phyloP scores from a whole-genome alignment of 2,329 filamentous ascomycete species.

The Fusarium xyrophilum region DNA sequence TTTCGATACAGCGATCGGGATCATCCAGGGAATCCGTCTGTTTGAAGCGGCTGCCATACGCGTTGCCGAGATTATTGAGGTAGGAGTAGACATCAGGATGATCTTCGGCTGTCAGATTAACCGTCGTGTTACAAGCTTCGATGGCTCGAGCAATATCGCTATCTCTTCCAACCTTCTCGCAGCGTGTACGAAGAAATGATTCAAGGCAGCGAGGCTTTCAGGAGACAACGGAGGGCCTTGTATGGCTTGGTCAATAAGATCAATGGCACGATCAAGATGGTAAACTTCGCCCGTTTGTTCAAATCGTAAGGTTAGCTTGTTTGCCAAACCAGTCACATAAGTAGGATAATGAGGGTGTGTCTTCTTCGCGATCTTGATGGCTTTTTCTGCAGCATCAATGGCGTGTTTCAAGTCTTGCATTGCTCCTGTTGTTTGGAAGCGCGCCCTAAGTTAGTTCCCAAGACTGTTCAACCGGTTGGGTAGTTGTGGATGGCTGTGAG shows the following conservation, averaged over 20 bases:
- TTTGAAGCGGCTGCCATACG: not conserved
- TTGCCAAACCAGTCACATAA: not conserved
- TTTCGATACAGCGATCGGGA: not conserved
- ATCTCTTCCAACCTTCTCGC: not conserved
- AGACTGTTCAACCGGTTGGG: not conserved
- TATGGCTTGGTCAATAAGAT: not conserved
- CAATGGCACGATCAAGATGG: not conserved
- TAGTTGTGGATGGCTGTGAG: fast-evolving
- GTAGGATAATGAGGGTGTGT: not conserved
- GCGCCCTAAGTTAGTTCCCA: not conserved
- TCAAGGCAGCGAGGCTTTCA: not conserved
- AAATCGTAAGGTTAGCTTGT: not conserved
- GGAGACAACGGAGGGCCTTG: fast-evolving
- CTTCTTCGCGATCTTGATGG: no score
- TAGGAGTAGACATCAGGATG: not conserved
- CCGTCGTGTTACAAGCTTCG: not conserved
- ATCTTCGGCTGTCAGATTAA: not conserved
- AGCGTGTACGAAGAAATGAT: not conserved
- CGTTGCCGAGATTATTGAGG: not conserved
- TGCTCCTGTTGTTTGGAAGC: not conserved
- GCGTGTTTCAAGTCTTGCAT: not conserved
- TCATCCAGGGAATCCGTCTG: not conserved
- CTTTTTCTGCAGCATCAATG: not conserved
- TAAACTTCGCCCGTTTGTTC: fast-evolving
- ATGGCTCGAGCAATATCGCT: not conserved